A percentile compares a stretch with the other conserved stretches of the same genome.
These are phyloP conservation scores for Ganoderma resinaceum DNA, from an alignment of 1,284 basidiomycete genomes.

Conservation along the genomic window DNA sequence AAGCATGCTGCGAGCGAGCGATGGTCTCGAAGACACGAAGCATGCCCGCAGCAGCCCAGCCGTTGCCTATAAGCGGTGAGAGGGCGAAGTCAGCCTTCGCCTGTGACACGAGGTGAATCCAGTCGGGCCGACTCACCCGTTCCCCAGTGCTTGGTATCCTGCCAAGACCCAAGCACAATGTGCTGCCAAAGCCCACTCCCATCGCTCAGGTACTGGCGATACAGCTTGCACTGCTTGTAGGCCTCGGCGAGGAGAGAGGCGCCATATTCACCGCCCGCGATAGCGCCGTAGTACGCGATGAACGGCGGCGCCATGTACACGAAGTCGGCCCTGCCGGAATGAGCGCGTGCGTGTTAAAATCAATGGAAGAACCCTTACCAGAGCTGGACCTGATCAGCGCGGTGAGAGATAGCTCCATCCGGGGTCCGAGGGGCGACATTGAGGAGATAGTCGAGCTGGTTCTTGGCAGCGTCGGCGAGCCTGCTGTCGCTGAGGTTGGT, in stretches of 20 bases:
- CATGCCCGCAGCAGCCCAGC: conserved; percentile 75
- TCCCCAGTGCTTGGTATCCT: conserved; percentile 60
- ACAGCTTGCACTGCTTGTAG: conserved; percentile 72
- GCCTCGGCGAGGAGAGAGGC: conserved; percentile 62
- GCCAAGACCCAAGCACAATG: conserved; percentile 52
- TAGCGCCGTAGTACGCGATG: conserved; percentile 74
- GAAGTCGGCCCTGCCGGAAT: conserved; percentile 56
- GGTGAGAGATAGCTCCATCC: conserved; percentile 74
- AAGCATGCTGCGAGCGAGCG: conserved; percentile 50
- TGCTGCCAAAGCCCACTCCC: conserved; percentile 60
- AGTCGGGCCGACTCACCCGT: conserved; percentile 45
- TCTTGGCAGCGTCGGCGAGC: conserved; percentile 58
- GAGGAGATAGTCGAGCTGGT: conserved; percentile 68
- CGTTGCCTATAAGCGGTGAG: conserved; percentile 58
- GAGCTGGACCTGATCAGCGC: conserved; percentile 58
- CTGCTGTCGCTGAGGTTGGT: conserved; percentile 43
- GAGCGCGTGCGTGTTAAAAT: neutral
- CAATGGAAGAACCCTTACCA: conserved; percentile 46
- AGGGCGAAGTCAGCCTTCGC: neutral
- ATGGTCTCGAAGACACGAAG: conserved; percentile 66
- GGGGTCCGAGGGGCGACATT: conserved; percentile 59
- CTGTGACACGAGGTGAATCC: neutral
- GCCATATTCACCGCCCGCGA: conserved; percentile 48
- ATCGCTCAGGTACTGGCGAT: conserved; percentile 59
- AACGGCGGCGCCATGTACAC: conserved; percentile 83